Evolutionary conservation across 2,329 filamentous ascomycete genomes (phyloP).

Genomic region (Cadophora gregata): DNA sequence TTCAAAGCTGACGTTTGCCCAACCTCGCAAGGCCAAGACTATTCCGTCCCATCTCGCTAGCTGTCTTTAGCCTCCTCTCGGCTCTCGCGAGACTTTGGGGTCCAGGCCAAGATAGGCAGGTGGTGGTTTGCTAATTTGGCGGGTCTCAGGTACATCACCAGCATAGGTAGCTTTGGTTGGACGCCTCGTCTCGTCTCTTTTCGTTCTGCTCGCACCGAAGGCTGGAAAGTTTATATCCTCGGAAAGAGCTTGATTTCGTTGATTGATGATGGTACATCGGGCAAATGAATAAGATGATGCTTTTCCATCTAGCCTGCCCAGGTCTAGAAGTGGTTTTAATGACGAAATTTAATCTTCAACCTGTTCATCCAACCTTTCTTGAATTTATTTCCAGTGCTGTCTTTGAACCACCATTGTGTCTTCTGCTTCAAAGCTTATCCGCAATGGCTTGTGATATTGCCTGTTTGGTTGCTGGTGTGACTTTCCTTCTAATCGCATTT

Average conservation of each 20-base stretch:
- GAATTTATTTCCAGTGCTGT: neutral
- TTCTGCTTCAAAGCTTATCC: neutral
- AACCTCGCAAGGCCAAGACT: neutral
- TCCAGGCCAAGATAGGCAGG: conserved; percentile 14
- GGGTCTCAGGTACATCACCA: too few relatives aligned
- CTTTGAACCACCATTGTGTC: neutral
- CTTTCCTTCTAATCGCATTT: conserved; percentile 9
- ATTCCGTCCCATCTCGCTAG: neutral
- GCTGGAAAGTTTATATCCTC: conserved; percentile 6
- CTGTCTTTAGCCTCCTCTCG: neutral
- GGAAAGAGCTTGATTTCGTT: neutral
- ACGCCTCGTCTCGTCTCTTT: neutral
- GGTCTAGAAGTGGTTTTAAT: neutral
- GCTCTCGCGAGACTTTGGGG: conserved; percentile 4
- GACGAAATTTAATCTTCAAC: neutral
- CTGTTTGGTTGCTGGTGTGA: conserved; percentile 1
- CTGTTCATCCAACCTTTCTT: neutral
- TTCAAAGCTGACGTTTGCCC: neutral
- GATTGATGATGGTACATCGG: neutral
- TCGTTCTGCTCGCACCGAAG: neutral
- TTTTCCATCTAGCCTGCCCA: neutral
- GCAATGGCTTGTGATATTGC: conserved; percentile 8
- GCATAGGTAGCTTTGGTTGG: neutral
- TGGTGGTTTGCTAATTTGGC: neutral
- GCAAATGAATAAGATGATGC: neutral